Conservation (phyloP, 108 stramenopile genomes). For the Mediolabrus comicus region DNA sequence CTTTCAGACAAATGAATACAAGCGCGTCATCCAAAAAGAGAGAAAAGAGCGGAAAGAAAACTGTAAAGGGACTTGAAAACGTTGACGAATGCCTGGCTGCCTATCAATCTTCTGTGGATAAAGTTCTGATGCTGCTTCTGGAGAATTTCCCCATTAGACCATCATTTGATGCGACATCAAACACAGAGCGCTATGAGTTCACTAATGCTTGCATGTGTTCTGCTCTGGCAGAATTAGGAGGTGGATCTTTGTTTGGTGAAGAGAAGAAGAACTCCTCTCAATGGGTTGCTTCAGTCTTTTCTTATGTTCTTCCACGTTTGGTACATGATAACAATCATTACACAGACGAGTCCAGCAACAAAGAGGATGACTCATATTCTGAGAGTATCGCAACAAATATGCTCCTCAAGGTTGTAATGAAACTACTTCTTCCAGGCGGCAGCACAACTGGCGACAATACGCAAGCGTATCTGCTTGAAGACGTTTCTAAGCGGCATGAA, state of each 20-base stretch:
- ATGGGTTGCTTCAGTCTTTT: constrained; percentile 42
- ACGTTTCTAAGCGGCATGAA: constrained; percentile 21
- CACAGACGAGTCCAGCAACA: background rate
- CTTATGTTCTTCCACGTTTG: constrained; percentile 40
- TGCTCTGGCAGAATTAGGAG: constrained; percentile 40
- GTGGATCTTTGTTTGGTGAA: constrained; percentile 7
- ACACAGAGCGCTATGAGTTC: constrained; percentile 25
- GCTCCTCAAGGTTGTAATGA: constrained; percentile 12
- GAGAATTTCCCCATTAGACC: constrained; percentile 35
- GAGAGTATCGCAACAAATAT: constrained; percentile 14
- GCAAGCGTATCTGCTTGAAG: constrained; percentile 10
- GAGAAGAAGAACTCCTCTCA: background rate
- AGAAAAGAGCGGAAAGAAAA: constrained; percentile 15
- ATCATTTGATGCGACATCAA: constrained; percentile 1
- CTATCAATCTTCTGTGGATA: constrained; percentile 21
- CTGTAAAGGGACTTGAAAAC: constrained; percentile 7
- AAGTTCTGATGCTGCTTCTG: constrained; percentile 16
- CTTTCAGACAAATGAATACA: background rate
- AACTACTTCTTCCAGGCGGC: background rate
- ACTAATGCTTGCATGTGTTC: constrained; percentile 44
- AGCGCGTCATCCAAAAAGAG: background rate
- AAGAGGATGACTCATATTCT: constrained; percentile 2
- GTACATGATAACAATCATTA: background rate
- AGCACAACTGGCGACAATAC: background rate
- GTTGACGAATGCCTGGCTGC: constrained; percentile 5